These are phyloP conservation scores for Heterobasidion annosum DNA, from an alignment of 1,284 basidiomycete genomes.

Conservation along the genomic window DNA sequence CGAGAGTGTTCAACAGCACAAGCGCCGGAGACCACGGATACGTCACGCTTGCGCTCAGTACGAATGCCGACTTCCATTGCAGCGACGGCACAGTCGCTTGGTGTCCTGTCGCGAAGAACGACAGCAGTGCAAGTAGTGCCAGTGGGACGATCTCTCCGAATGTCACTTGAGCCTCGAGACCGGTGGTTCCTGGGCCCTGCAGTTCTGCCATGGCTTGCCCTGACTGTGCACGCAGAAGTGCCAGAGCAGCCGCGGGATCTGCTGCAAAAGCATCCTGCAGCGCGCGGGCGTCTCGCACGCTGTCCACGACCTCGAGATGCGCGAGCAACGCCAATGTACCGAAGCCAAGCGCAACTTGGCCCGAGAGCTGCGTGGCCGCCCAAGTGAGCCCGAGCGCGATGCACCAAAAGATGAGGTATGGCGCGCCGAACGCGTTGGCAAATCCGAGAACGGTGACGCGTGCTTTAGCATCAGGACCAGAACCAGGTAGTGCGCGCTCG, in stretches of 20 bases:
- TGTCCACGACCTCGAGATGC: constrained; percentile 74
- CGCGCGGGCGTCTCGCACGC: constrained; percentile 59
- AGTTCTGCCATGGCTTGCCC: background rate
- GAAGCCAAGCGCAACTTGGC: constrained; percentile 69
- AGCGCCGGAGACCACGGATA: constrained; percentile 76
- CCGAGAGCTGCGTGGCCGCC: constrained; percentile 68
- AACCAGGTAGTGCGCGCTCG: constrained; percentile 8
- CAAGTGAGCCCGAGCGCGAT: constrained; percentile 60
- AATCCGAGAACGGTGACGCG: constrained; percentile 77
- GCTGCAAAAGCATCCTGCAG: constrained; percentile 43
- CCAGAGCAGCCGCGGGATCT: constrained; percentile 34
- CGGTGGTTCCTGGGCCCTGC: constrained; percentile 8
- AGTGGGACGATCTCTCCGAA: constrained; percentile 70
- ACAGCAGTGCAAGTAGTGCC: constrained; percentile 65
- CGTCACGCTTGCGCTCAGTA: constrained; percentile 56
- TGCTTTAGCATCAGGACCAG: constrained; percentile 18
- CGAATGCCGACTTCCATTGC: constrained; percentile 94
- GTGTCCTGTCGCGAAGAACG: constrained; percentile 89
- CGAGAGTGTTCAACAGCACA: constrained; percentile 78
- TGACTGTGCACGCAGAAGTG: constrained; percentile 13
- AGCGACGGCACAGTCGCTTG: constrained; percentile 85
- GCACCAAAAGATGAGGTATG: constrained; percentile 77
- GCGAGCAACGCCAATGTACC: constrained; percentile 58
- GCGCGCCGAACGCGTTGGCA: constrained; percentile 84
- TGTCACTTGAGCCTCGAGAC: constrained; percentile 18